Base-by-base conservation (phyloP, 768 basidiomycete species). In the Mycena filopes region DNA sequence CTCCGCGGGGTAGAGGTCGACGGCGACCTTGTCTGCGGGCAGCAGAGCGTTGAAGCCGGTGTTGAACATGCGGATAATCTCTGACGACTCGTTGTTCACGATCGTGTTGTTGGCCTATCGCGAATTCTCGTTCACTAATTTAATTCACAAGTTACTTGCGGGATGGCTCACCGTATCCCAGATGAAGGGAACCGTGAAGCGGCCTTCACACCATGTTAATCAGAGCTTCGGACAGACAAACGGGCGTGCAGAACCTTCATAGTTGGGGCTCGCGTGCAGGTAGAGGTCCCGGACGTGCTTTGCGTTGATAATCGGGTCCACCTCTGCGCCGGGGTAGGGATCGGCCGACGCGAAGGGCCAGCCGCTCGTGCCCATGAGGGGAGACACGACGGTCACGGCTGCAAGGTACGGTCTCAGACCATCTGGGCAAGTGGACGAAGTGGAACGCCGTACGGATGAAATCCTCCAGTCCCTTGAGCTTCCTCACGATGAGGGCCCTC, bases 31-130 rank as follows among this genome's bases (percentile, higher is more conserved):
- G 9, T 87, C 90, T 1, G 82, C 75, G 4, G 92, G 84, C 9
- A 98, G 62, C 21, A 91, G 70, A 23, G 89, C 81, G 75, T 98
- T 89, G 81, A 97, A 96, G 2, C 86, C 90, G 9, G 84, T 83
- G 78, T 99, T 98, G 80, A 99, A 86, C 10, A 97, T 92, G 60
- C 97, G 90, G 73, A 99, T 95, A 74, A 99, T 96, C 79, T 99
- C 97, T 3, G 92, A 89, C 68, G 89, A 91, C 75, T 99, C 97
- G 75, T 98, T 99, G 82, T 95, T 98, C 62, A 99, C 98, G 69
- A 98, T 92, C 42, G 91, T 92, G 47, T 90, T 80, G 45, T 65
- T 48, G 38, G 10, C 25, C 64, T 65, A 10, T 10, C 15, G 28
- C 40, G 21, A 15, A 40, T 33, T 16, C 21, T 1, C 11, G 20